Base-by-base conservation (phyloP, 2,329 filamentous ascomycete species). In the Aspergillus ustus region DNA sequence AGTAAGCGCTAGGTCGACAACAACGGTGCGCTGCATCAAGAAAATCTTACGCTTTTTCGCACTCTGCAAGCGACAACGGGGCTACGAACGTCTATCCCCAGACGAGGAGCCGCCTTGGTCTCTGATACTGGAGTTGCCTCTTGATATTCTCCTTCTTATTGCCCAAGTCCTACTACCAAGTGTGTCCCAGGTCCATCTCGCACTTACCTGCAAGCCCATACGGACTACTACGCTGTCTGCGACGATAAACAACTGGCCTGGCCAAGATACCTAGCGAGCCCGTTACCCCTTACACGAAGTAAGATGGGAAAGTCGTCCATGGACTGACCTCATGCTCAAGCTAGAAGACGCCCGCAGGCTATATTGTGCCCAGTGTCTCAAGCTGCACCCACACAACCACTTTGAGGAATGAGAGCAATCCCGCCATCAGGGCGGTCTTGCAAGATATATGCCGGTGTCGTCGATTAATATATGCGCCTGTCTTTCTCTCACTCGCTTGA, bases 181-280 rank as follows among this genome's bases (percentile, higher is more conserved):
- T 25, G 31, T 46, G 7, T 40, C 54, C 11, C 50, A 55, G 31
- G 54, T n/a, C 20, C 59, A 54, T n/a, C 54, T 58, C 7, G 53
- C 55, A 17, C 60, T 62, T 19, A 58, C 43, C 46, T 62, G 60
- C 51, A 62, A 54, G 48, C 29, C 44, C 17, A 34, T 62, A 62
- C 37, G 25, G 22, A 45, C 43, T 54, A 8, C 20, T 58, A 4
- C 2, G 25, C 31, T 48, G 22, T 34, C 43, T 34, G n/a, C 22
- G 22, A 53, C 3, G 43, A 62, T 20, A 20, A 54, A 37, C 34
- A 29, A 8, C 55, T 62, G 4, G 45, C 59, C 25, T 61, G 59
- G 59, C 59, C 59, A 15, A 31, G 46, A 13, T 46, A 37, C 5
- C 48, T 61, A n/a, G 59, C 59, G 17, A 48, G n/a, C 25, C 40